A percentile compares a stretch with the other conserved stretches of the same genome.
Evolutionary conservation across 257 asterid species (phyloP).

Genomic region (Pogostemon cablin): DNA sequence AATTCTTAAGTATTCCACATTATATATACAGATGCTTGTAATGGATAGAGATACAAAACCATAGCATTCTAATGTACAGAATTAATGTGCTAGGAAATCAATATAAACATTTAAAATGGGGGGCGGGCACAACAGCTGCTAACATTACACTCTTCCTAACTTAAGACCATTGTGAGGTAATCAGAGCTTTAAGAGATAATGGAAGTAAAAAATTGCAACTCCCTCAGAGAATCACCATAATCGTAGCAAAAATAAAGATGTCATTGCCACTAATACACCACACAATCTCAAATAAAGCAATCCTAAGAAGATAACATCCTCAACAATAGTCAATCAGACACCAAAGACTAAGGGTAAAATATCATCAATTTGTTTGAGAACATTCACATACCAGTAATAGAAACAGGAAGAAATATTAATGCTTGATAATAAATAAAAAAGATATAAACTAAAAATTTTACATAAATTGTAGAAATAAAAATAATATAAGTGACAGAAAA

Average conservation of each 20-base stretch:
- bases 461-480: neutral
- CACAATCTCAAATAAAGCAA: constrained; percentile 18
- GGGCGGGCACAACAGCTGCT: constrained; percentile 24
- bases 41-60: constrained; percentile 17
- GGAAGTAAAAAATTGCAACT: constrained; percentile 3
- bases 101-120: neutral
- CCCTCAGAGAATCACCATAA: constrained; percentile 8
- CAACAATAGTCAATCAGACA: constrained; percentile 22
- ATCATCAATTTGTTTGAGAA: constrained; percentile 9
- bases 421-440: neutral
- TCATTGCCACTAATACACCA: neutral
- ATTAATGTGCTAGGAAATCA: constrained; percentile 4
- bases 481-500: constrained; percentile 12
- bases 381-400: constrained; percentile 14
- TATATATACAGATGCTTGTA: constrained; percentile 1
- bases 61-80: constrained; percentile 14
- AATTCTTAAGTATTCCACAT: constrained; percentile 4
- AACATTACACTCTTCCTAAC: constrained; percentile 18
- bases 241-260: neutral
- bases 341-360: constrained; percentile 13
- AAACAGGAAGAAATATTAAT: neutral
- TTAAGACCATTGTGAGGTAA: constrained; percentile 17
- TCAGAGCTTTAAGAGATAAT: neutral
- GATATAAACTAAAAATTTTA: neutral
- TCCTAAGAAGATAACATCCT: constrained; percentile 1